Base-by-base conservation (phyloP, 257 asterid genomes). In the Anisodus tanguticus region DNA sequence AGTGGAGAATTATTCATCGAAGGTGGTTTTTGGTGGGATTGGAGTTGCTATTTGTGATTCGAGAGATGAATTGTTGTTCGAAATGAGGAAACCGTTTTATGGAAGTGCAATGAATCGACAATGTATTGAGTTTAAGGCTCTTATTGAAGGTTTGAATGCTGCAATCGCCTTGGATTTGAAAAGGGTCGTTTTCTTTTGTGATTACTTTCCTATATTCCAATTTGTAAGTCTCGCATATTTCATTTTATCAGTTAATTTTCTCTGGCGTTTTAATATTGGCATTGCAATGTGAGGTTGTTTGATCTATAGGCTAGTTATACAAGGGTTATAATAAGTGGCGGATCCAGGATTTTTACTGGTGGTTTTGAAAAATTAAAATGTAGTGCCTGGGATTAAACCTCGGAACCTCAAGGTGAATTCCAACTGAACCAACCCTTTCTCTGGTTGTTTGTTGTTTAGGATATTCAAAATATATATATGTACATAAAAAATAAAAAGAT, bases 41-140 rank as follows among this genome's bases (percentile, higher is more conserved):
- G 98, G 98, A 45, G 91, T 95, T 4, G 98, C 97, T 0, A 88
- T 95, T 60, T 94, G 97, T 82, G 93, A 93, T 83, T 88, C 93
- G 35, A 31, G 2, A 31, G 35, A 31, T 31, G 35, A 31, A 31
- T 31, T 31, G 35, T 31, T 31, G 35, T 83, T 88, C 93, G 97
- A 95, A 87, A 5, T 93, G 89, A 86, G 90, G 37, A 94, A 94
- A 84, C 95, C 97, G 4, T 72, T 92, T 63, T 76, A 7, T 53
- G 88, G 83, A 22, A 81, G 70, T 74, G 93, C 87, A 84, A 26
- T 41, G 64, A 88, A 51, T 83, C 84, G 93, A 79, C 87, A 62
- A 16, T 17, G 54, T 6, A 85, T 86, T 9, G 98, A 91, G 74
- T 2, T 91, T 45, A 86, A 70, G 84, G 98, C 99, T 9, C 88